Evolutionary conservation across 257 asterid genomes (phyloP), one percentile per base, ranked within the genome.

Genomic region (Penstemon newberryi): DNA sequence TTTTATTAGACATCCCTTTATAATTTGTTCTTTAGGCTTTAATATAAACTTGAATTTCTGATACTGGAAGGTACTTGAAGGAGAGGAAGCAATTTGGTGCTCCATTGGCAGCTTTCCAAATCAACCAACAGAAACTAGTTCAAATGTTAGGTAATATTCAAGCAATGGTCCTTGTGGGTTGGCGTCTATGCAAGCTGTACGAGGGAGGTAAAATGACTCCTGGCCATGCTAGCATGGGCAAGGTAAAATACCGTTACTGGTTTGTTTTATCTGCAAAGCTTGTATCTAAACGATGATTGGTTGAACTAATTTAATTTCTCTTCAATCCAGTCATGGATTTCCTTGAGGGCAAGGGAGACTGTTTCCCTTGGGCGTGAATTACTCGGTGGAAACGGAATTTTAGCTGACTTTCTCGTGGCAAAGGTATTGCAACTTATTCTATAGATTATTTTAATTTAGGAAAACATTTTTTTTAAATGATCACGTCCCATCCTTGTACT

Each of bases 31-130:
- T 39, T 7, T 66, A 9, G 56, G 58, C 49, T 56, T 39, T 6
- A 62, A 50, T 42, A 13, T 41, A 56, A 69, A 52, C 19, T 52
- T 59, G 70, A 73, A 69, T n/a, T 9, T 12, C 9, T 70, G 43
- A 62, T 75, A 53, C 68, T 74, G 41, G 3, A 72, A 94, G 99
- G 90, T 94, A 94, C 81, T 75, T 91, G 70, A 87, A 79, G 78
- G 96, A 94, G 88, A 91, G 99, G 79, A 91, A 94, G 84, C 99
- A 94, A 70, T 94, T 94, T 70, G 98, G 98, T 33, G 95, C 95
- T 52, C 96, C 97, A 42, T 73, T 94, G 79, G 99, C 98, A 10
- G 90, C 99, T 73, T 94, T 94, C 81, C 99, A 91, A 75, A 70
- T 94, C 86, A 91, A 82, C 83, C 98, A 94, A 71, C 97, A 87